Evolutionary conservation across 2,329 filamentous ascomycete genomes (phyloP).

Genomic region (Escovopsis sp.): DNA sequence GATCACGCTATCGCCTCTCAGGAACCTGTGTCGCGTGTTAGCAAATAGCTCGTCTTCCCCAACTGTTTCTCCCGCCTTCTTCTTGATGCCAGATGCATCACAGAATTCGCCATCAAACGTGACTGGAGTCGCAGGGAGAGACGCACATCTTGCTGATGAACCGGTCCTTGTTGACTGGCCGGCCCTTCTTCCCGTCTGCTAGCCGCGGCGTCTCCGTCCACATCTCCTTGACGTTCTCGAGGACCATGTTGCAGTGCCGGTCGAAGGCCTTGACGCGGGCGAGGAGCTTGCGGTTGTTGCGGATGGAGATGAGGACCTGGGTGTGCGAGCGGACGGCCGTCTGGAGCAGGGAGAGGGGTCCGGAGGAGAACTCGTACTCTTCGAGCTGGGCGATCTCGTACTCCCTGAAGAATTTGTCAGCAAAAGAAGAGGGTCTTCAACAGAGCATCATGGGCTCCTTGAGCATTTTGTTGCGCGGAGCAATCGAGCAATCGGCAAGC

Average conservation of each 20-base stretch:
- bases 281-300: conserved; percentile 95
- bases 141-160: conserved; percentile 95
- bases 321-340: conserved; percentile 89
- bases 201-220: conserved; percentile 89
- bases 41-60: background rate
- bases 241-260: conserved; percentile 96
- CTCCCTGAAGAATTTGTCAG: conserved; percentile 40
- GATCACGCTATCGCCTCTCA: conserved; percentile 79
- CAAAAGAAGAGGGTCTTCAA: conserved; percentile 4
- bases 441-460: conserved; percentile 7
- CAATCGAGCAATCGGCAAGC: conserved; percentile 4
- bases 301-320: conserved; percentile 92
- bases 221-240: conserved; percentile 94
- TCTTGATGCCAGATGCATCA: background rate
- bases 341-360: conserved; percentile 74
- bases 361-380: conserved; percentile 41
- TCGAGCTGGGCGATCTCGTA: conserved; percentile 70
- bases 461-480: background rate
- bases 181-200: conserved; percentile 74
- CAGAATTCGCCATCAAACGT: background rate
- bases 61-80: background rate
- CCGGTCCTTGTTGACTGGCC: conserved; percentile 90
- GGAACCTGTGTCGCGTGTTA: conserved; percentile 44
- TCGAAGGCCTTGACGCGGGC: conserved; percentile 98
- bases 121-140: background rate